Evolutionary conservation across 2,329 filamentous ascomycete genomes (phyloP), one percentile per base, ranked within the genome.

Genomic region (Fusarium secorum): DNA sequence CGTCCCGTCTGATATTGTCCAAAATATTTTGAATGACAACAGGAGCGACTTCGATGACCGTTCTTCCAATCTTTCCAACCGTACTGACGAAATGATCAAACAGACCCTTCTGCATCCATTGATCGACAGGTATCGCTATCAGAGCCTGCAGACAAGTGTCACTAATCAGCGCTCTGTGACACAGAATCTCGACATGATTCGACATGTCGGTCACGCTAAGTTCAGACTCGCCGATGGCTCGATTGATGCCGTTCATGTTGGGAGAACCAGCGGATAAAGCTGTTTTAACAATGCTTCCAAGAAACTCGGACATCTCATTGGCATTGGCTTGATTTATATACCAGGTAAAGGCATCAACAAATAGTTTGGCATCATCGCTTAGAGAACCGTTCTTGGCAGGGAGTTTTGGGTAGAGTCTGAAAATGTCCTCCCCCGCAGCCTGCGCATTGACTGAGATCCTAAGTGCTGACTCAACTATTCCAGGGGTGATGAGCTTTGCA

Each of bases 341-440:
- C 9, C 10, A 18, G 14, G 5, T 15, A 1, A 52, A 26, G 1
- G 22, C 48, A 11, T 52, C 48, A 1, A 5, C 6, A 26, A 52
- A 38, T 4, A 3, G 5, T n/a, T 36, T 35, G 10, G 3, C 18
- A 4, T 1, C 7, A 0, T 1, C 3, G 18, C 13, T 9, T 2
- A 41, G 11, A 41, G 24, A 7, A 10, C 2, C 4, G n/a, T n/a
- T n/a, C 11, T 3, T n/a, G 0, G 3, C 1, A 41, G 49, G 20
- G 8, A 53, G 24, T 7, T 11, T 11, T 5, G 35, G 35, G 35
- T 53, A 41, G 11, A 53, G 18, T 2, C 14, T 30, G 1, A 24
- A 10, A 1, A 1, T 17, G 1, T 28, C 33, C 1, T n/a, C 18
- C 33, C 1, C 17, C 18, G 14, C 11, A 20, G 10, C 11, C 35